A percentile compares a stretch with the other conserved stretches of the same genome.
Conservation (phyloP, 202 grass and related monocot species). For the Hordeum pubiflorum region DNA sequence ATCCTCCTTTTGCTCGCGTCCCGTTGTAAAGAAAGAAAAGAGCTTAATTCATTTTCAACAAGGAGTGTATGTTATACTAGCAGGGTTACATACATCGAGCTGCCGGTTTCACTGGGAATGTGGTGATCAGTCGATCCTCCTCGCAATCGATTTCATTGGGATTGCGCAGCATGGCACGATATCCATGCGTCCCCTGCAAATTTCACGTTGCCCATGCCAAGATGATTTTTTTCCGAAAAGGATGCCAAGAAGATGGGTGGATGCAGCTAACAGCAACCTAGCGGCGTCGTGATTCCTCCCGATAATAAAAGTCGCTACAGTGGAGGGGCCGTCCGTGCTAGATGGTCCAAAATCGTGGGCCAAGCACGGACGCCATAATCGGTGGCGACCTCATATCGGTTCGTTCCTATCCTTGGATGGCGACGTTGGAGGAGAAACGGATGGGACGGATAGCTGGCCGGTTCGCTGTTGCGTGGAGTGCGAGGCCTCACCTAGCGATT, state of each 20-base stretch:
- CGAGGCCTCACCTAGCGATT: background rate
- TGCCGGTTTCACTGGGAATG: background rate
- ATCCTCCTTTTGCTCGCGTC: background rate
- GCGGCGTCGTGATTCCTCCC: background rate
- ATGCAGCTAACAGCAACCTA: background rate
- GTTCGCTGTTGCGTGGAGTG: background rate
- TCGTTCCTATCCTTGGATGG: background rate
- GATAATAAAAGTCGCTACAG: background rate
- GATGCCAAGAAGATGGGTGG: background rate
- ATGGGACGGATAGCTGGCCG: background rate
- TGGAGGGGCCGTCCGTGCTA: background rate
- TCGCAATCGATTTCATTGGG: background rate
- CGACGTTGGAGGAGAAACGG: background rate
- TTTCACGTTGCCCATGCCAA: background rate
- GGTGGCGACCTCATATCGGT: background rate
- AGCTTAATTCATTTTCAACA: background rate
- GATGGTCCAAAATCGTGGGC: background rate
- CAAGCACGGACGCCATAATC: slow-evolving; percentile 12
- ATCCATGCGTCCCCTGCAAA: background rate
- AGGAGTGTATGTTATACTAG: background rate
- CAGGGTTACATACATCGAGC: background rate
- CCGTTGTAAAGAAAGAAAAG: background rate
- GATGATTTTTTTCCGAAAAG: background rate
- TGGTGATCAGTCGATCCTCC: background rate
- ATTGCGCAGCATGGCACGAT: background rate